These are phyloP conservation scores for Penicillium sp. DNA, from an alignment of 2,329 filamentous ascomycete genomes.

Conservation along the genomic window DNA sequence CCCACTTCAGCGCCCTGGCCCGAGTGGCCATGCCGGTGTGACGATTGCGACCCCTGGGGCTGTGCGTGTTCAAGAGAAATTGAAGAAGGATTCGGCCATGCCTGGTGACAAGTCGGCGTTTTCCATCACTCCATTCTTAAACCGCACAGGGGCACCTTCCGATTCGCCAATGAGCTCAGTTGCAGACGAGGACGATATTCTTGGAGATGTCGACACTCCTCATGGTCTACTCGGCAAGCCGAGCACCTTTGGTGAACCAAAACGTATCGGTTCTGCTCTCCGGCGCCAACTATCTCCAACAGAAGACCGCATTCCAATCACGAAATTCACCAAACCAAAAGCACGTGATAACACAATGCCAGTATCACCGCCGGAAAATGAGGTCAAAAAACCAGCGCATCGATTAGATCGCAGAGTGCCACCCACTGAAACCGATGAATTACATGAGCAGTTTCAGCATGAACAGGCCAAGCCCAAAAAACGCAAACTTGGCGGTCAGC, in stretches of 20 bases:
- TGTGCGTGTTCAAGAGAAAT: conserved; percentile 52
- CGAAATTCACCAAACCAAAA: conserved; percentile 8
- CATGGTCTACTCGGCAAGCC: not conserved
- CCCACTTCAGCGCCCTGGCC: conserved; percentile 25
- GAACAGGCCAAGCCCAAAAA: conserved; percentile 59
- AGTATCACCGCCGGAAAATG: not conserved
- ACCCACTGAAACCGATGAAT: conserved; percentile 16
- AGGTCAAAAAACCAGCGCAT: conserved; percentile 4
- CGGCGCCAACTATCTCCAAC: not conserved
- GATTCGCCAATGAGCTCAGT: conserved; percentile 27
- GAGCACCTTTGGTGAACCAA: not conserved
- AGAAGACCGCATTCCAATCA: conserved; percentile 1
- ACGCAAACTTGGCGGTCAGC: conserved; percentile 64
- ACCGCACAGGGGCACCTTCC: conserved; percentile 62
- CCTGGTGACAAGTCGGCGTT: conserved; percentile 87
- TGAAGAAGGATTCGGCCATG: conserved; percentile 55
- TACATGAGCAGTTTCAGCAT: conserved; percentile 21
- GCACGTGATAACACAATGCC: not conserved
- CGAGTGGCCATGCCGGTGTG: conserved; percentile 39
- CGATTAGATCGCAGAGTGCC: conserved; percentile 3
- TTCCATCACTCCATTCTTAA: conserved; percentile 91
- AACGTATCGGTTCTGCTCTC: conserved; percentile 1
- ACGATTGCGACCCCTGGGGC: conserved; percentile 53
- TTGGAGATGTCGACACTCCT: conserved; percentile 3
- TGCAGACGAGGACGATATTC: conserved; percentile 25